Evolutionary conservation across 108 stramenopile species (phyloP), one percentile per base, ranked within the genome.

Genomic region (Conticribra weissflogii): DNA sequence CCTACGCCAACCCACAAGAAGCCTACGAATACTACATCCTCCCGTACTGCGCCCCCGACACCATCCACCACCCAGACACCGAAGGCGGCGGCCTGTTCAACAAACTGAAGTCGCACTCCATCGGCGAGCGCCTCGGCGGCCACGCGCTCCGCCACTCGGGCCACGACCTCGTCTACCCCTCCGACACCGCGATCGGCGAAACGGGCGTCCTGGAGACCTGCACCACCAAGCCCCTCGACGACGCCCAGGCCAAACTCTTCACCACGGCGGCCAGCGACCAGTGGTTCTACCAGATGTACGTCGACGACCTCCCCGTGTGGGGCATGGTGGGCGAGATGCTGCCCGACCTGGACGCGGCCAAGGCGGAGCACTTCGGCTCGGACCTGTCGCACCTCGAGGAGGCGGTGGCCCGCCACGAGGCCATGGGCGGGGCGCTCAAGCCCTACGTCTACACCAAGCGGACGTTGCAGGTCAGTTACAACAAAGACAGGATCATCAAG

Each of bases 1-100:
- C 98, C 23, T 98, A 97, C 71, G 92, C 96, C 66, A 99, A 99
- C 70, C 98, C 98, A 15, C 95, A 97, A 85, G 98, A 99, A 83
- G 97, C 97, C 16, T 99, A 99, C 81, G 87, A 95, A 61, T 99
- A 98, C 83, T 99, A 98, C 87, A 83, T 67, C 41, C 84, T 99
- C 32, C 97, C 98, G 14, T 99, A 93, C 88, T 99, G 98, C 62
- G 93, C 90, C 23, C 98, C 98, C 19, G 92, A 95, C 51, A 92
- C 87, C 30, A 80, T 87, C 56, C 84, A 92, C 59, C 92, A 95
- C 59, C 90, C 94, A 30, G 45, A 50, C 45, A 71, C 69, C 19
- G 82, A 41, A 5, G 36, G 87, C 22, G 36, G 54, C 22, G 83
- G 92, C 17, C 79, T 88, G 31, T 95, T 94, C 83, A 92, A 93